These are phyloP conservation scores for Aaosphaeria arxii DNA, from an alignment of 2,329 filamentous ascomycete genomes.

Conservation along the genomic window DNA sequence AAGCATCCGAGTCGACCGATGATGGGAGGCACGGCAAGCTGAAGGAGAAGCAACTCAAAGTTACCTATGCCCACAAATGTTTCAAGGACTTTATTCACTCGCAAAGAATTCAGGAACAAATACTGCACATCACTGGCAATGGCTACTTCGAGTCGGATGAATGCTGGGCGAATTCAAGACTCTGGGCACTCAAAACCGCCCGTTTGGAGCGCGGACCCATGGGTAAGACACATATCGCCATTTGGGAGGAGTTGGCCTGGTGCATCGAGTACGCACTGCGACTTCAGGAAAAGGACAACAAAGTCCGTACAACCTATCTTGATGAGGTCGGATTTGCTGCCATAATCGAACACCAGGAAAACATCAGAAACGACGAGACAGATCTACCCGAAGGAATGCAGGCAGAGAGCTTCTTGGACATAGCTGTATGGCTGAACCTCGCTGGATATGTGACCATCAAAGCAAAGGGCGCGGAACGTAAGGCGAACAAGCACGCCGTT, in stretches of 20 bases:
- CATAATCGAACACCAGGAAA: constrained; percentile 4
- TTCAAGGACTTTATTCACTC: constrained; percentile 20
- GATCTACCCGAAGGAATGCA: constrained; percentile 2
- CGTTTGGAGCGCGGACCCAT: constrained; percentile 3
- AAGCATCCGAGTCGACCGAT: constrained; percentile 9
- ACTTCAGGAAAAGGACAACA: constrained; percentile 10
- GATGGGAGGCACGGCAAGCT: neutral
- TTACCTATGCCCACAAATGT: constrained; percentile 24
- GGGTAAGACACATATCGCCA: constrained; percentile 1
- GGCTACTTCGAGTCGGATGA: constrained; percentile 12
- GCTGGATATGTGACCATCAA: constrained; percentile 16
- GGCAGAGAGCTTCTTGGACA: constrained; percentile 14
- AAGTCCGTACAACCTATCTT: constrained; percentile 20
- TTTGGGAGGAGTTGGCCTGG: constrained; percentile 17
- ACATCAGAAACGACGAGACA: neutral
- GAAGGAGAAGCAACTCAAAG: constrained; percentile 11
- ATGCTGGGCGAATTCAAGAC: constrained; percentile 23
- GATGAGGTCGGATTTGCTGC: constrained; percentile 14
- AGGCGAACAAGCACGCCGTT: constrained; percentile 17
- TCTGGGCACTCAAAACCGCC: constrained; percentile 21
- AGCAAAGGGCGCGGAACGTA: constrained; percentile 15
- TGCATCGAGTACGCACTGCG: constrained; percentile 18
- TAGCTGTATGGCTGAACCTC: constrained; percentile 23
- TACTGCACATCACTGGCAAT: constrained; percentile 1
- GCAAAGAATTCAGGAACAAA: constrained; percentile 3